Evolutionary conservation across 257 asterid genomes (phyloP).

Genomic region (Forsythia suspensa): DNA sequence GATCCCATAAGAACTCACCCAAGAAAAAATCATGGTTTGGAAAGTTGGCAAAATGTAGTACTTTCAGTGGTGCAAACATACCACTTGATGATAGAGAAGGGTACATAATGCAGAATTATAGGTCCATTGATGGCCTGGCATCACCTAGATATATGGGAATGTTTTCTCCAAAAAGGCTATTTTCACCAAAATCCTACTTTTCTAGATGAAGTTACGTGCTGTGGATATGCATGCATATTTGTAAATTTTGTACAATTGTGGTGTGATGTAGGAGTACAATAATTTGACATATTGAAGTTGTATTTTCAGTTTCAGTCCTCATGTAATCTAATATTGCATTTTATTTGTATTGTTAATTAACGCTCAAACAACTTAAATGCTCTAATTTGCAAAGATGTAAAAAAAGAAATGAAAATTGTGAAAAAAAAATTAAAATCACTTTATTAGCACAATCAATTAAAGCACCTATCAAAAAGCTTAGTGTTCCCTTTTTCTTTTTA

Average conservation of each 20-base stretch:
- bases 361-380: no score
- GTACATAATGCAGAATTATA: conserved; percentile 29
- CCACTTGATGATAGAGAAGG: conserved; percentile 36
- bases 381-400: no score
- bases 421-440: no score
- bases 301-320: not conserved
- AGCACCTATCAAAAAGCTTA: no score
- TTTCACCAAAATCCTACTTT: conserved; percentile 61
- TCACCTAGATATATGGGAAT: conserved; percentile 68
- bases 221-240: not conserved
- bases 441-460: no score
- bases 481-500: no score
- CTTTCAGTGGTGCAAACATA: conserved; percentile 52
- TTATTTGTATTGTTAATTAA: not conserved
- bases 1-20: conserved; percentile 29
- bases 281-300: not conserved
- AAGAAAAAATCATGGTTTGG: conserved; percentile 80
- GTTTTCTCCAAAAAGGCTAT: conserved; percentile 67
- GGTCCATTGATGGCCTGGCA: conserved; percentile 46
- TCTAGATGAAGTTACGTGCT: conserved; percentile 32
- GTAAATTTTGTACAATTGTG: not conserved
- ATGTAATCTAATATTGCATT: not conserved
- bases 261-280: not conserved
- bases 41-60: conserved; percentile 64
- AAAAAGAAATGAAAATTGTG: no score